phyloP scores from a whole-genome alignment of 73 alveolate species.

The Halteria grandinella region DNA sequence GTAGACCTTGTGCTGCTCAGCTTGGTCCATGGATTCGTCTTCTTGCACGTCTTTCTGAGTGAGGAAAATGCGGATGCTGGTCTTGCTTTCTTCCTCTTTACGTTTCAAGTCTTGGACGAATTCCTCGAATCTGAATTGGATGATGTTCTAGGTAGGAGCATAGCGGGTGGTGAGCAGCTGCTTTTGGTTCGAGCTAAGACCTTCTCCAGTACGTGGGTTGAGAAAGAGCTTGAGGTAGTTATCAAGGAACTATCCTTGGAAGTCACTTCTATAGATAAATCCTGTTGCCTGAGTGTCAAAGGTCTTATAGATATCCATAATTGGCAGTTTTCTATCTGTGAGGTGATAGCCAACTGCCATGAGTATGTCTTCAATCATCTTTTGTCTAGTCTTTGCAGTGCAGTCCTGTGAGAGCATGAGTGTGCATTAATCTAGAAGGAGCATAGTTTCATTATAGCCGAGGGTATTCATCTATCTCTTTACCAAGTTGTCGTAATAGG shows the following conservation, averaged over 20 bases:
- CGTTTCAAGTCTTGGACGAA: not conserved
- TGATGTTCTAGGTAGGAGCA: slow-evolving; percentile 6
- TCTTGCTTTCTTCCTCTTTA: not conserved
- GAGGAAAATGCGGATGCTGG: not conserved
- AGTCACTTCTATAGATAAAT: slow-evolving; percentile 13
- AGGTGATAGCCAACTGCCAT: not conserved
- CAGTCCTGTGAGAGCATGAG: slow-evolving; percentile 8
- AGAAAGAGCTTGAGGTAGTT: not conserved
- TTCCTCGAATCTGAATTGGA: not conserved
- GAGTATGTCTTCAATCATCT: slow-evolving; percentile 25
- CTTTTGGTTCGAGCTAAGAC: slow-evolving; percentile 6
- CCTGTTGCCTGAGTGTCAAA: slow-evolving; percentile 1
- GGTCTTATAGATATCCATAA: not conserved
- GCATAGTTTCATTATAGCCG: slow-evolving; percentile 13
- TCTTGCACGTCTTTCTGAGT: slow-evolving; percentile 1
- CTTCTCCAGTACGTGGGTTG: no score
- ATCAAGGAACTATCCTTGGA: not conserved
- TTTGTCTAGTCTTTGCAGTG: not conserved
- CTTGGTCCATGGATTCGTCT: not conserved
- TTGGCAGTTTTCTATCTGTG: not conserved
- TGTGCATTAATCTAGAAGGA: slow-evolving; percentile 4
- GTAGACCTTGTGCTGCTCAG: not conserved
- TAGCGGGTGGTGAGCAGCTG: not conserved
- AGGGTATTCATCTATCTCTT: slow-evolving; percentile 5
- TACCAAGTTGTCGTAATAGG: slow-evolving; percentile 21